A percentile compares a stretch with the other conserved stretches of the same genome.
Evolutionary conservation across 73 alveolate species (phyloP).

Genomic region (Stentor roeselii): DNA sequence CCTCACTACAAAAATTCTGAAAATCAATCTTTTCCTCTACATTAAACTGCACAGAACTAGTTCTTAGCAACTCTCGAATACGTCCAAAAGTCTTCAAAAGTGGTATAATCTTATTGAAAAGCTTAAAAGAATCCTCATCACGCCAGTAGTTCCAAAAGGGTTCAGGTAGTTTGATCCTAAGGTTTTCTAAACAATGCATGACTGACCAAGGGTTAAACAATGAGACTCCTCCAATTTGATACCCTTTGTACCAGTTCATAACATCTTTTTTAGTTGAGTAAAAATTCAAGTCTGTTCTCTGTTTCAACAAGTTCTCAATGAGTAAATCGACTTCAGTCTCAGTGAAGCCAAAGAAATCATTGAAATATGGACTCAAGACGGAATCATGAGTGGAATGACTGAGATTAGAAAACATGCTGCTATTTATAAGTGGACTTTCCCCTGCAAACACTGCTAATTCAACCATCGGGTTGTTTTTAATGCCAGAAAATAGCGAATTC

Average conservation of each 20-base stretch:
- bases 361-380: neutral
- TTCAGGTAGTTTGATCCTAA: neutral
- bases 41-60: too few relatives aligned
- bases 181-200: neutral
- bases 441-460: neutral
- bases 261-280: too few relatives aligned
- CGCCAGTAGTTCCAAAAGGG: neutral
- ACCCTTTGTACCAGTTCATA: neutral
- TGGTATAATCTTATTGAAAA: too few relatives aligned
- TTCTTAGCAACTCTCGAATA: too few relatives aligned
- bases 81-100: too few relatives aligned
- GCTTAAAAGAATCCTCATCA: too few relatives aligned
- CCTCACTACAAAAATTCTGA: neutral
- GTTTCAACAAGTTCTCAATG: neutral
- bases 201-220: neutral
- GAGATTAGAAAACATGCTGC: neutral
- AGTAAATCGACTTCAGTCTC: neutral
- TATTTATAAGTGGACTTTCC: neutral
- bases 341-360: neutral
- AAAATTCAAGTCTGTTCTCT: neutral
- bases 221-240: neutral
- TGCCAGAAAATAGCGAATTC: neutral
- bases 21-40: too few relatives aligned
- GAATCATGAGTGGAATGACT: neutral
- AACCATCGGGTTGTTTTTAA: neutral